Evolutionary conservation across 805 yeast genomes (phyloP), one percentile per base, ranked within the genome.

Genomic region (Pichia pseudocactophila): DNA sequence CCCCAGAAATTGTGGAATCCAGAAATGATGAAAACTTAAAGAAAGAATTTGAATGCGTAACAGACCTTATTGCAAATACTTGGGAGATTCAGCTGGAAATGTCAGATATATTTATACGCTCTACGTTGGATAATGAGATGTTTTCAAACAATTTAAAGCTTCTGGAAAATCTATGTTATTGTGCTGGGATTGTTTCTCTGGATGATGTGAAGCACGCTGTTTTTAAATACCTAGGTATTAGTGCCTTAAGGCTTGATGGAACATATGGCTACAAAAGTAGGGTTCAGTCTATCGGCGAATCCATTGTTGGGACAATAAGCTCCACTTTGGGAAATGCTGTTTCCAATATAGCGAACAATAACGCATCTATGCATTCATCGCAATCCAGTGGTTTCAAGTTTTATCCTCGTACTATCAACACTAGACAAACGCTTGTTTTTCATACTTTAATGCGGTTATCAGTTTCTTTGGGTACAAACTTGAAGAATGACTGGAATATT

Each of bases 401-500:
- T 19, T 64, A 70, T 36, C 54, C 72, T 1, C 62, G 82, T 45
- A 56, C 57, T 27, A 65, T 84, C 35, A 76, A 79, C 45, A 69
- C 84, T 0, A 71, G 95, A 41, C 87, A 85, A 47, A 70, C 85
- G 1, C 70, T 80, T 9, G 78, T 95, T 50, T 74, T 87, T 32
- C 68, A 96, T 39, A 96, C 95, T 0, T 60, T 90, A 31, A 65
- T 80, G 3, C 83, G 86, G 46, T 65, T 90, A 38, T 88, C 90
- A 0, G 71, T 80, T 3, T 83, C 96, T 0, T 61, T 90, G n/a
- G 97, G 96, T 0, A 74, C 89, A 1, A 73, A 78, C 1, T 66
- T 90, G 13, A 73, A 72, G 6, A 57, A 63, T 3, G 75, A 82
- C 27, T 90, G 97, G 97, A 59, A 63, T 11, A 69, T 69, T 15